Evolutionary conservation across 306 rosid species (phyloP), one percentile per base, ranked within the genome.

Genomic region (Trifolium subterraneum): DNA sequence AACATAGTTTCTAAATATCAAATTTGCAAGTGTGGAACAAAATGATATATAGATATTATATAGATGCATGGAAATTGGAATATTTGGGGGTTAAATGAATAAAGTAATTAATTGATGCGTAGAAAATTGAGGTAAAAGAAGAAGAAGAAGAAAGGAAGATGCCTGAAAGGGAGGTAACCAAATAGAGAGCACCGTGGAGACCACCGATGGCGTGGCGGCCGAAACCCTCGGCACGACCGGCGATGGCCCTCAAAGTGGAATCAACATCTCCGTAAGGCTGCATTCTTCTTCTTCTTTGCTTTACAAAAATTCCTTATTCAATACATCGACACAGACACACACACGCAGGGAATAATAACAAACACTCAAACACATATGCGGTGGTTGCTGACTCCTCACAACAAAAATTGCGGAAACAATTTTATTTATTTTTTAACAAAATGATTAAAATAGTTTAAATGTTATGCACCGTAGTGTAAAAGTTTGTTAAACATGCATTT

Each of bases 171-270:
- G 87, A 66, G 74, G 88, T 85, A 75, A 90, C 91, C 16, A 12
- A 54, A 80, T 85, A 90, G 74, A 90, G 59, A 15, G 79, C 38
- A 11, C 96, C 91, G 62, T 81, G 41, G 18, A 86, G 85, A 25
- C 91, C 96, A 12, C 96, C 96, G 8, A 87, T 65, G 63, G 96
- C 35, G 50, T 19, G 45, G 70, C 86, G 84, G 23, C 90, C 90
- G 50, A 86, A 90, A 8, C 96, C 90, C 84, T 90, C 91, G 0
- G 91, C 90, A 11, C 71, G 62, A 44, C 85, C 88, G 10, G 93
- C 88, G 76, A 90, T 31, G 16, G 81, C 78, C 68, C 90, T 71
- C 77, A 88, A 47, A 33, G 9, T 74, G 12, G 86, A 86, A 78
- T 90, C 93, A 6, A 80, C 87, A 36, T 88, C 90, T 10, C 77